Conservation (phyloP, 2,329 filamentous ascomycete species). For the Aspergillus aculeatinus region DNA sequence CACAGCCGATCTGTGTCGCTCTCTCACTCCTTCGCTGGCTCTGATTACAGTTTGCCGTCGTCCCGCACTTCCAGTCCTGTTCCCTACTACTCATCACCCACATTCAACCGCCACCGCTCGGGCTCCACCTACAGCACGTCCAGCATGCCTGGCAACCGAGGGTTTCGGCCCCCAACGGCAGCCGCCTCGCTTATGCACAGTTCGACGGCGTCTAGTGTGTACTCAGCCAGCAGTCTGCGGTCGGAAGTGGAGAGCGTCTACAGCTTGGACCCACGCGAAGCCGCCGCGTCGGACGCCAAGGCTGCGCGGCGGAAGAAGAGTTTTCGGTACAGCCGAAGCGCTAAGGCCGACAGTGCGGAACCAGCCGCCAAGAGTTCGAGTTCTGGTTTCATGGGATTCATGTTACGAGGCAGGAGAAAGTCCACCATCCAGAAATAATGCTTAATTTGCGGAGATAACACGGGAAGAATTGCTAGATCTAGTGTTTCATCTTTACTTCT, state of each 20-base stretch:
- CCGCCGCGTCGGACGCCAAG: constrained; percentile 13
- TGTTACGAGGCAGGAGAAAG: constrained; percentile 22
- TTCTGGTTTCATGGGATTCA: constrained; percentile 22
- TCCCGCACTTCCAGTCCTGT: constrained; percentile 23
- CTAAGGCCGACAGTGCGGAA: constrained; percentile 11
- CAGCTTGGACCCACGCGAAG: constrained; percentile 13
- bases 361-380: constrained; percentile 16
- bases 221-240: constrained; percentile 31
- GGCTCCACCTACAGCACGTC: constrained; percentile 26
- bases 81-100: constrained; percentile 21
- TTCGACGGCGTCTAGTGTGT: constrained; percentile 24
- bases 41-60: constrained; percentile 18
- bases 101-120: constrained; percentile 22
- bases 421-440: constrained; percentile 23
- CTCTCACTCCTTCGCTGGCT: constrained; percentile 20
- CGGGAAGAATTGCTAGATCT: neutral
- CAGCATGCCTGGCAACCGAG: constrained; percentile 16
- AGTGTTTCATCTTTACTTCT: constrained; percentile 6
- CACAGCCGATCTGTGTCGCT: constrained; percentile 18
- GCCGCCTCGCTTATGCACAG: constrained; percentile 29
- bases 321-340: constrained; percentile 15
- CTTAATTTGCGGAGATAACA: constrained; percentile 10
- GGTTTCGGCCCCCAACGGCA: constrained; percentile 22
- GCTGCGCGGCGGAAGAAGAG: constrained; percentile 20
- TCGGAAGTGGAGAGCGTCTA: constrained; percentile 26